Evolutionary conservation across 495 filamentous ascomycete species (phyloP), one percentile per base, ranked within the genome.

Genomic region (Aspergillus funiculosus): DNA sequence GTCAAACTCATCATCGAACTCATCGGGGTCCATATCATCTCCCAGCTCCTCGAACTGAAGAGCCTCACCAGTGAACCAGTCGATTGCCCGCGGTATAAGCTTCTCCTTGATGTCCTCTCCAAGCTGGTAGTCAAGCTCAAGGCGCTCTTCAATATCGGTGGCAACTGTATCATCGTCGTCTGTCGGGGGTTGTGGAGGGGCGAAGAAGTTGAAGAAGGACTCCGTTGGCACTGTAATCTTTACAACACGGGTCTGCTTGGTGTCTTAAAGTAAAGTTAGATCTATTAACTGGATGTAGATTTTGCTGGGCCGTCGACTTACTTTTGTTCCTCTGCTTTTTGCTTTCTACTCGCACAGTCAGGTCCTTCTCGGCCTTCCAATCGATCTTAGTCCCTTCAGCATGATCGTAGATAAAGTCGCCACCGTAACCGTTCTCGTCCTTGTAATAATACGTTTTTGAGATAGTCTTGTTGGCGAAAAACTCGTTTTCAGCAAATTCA

Each of bases 81-180:
- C 94, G 59, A 99, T 91, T 13, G 94, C 94, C 57, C 89, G 90
- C 43, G 94, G 94, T 56, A 99, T 99, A 47, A 99, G 78, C 71
- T 99, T 99, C 78, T 99, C 94, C 75, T 99, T 99, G 66, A 99
- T 96, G 64, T 99, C 94, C 71, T 99, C 94, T 43, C 94, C 94
- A 35, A 99, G 85, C 66, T 95, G 91, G 64, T 99, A 99, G 66
- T 99, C 94, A 39, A 99, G 82, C 72, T 99, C 94, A 19, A 99
- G 77, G 48, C 94, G 90, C 73, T 95, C 90, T 73, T 97, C 94
- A 48, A 99, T 94, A 59, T 97, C 94, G 28, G 80, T 83, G 26
- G 83, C 77, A 43, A 84, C 80, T 50, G 94, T 89, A 41, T 89
- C 85, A 42, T 82, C 78, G 31, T 81, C 80, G 34, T 82, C 82